Evolutionary conservation across 2,329 filamentous ascomycete genomes (phyloP), one percentile per base, ranked within the genome.

Genomic region (Colletotrichum camelliae): DNA sequence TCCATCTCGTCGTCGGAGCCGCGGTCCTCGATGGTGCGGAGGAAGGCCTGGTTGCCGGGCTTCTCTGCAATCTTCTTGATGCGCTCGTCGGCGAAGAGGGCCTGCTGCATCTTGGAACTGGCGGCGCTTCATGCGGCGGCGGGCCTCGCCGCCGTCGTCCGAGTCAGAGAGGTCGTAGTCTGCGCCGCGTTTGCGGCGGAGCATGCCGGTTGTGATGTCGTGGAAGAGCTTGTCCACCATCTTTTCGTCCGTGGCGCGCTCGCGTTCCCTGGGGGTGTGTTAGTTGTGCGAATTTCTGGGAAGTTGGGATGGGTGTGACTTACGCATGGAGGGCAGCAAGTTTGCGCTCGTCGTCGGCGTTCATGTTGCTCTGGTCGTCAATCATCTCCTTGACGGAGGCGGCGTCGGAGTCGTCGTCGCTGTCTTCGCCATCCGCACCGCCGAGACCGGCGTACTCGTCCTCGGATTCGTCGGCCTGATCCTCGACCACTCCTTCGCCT

Each of bases 401-500:
- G 35, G 93, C 93, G 43, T 93, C 94, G 75, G n/a, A 21, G n/a
- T 95, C 91, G 74, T 96, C 94, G 71, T 93, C 93, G 58, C 91
- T 93, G 78, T 96, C 95, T 79, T 98, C 96, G 76, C 96, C 96
- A 84, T 96, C 96, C 13, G 89, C 94, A 77, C 97, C 97, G 79
- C 97, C 97, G 12, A 99, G 89, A 6, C 97, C 97, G 52, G 96
- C 96, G 83, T 98, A 99, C 84, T 99, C 97, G 82, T 99, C 97
- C 82, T 99, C 97, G 0, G 97, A 99, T 85, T 99, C 97, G 80
- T 98, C 95, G 76, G 97, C 96, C 82, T 98, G 96, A 79, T 98
- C 97, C 78, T 98, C 92, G 48, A 99, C 89, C 90, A 98, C 29
- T 94, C 93, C 81, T 93, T 96, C 1, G 96, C 96, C 82, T 94